These are phyloP conservation scores for Sporobolomyces roseus DNA, from an alignment of 768 basidiomycete species.

Conservation along the genomic window DNA sequence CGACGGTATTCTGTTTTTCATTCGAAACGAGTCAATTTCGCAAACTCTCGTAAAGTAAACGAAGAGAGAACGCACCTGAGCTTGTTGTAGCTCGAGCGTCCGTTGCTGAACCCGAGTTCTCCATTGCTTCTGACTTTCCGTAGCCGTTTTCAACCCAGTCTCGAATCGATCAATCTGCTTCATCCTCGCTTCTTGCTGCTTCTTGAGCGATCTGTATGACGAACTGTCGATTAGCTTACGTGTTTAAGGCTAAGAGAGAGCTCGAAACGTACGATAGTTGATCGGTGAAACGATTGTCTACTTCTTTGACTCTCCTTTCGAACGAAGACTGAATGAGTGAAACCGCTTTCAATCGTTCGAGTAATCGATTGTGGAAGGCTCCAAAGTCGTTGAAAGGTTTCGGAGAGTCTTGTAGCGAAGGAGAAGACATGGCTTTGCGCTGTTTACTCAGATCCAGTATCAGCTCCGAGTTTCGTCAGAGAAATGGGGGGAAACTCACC, in stretches of 20 bases:
- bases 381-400: slow-evolving; percentile 80
- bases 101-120: slow-evolving; percentile 72
- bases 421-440: slow-evolving; percentile 12
- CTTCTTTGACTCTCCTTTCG: slow-evolving; percentile 76
- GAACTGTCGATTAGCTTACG: slow-evolving; percentile 40
- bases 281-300: slow-evolving; percentile 67
- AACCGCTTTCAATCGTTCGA: slow-evolving; percentile 76
- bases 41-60: not conserved
- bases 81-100: slow-evolving; percentile 81
- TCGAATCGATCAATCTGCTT: slow-evolving; percentile 92
- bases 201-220: slow-evolving; percentile 60
- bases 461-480: not conserved
- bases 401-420: slow-evolving; percentile 57
- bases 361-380: slow-evolving; percentile 90
- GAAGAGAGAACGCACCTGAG: slow-evolving; percentile 59
- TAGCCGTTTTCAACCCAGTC: slow-evolving; percentile 70
- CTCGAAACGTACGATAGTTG: slow-evolving; percentile 61
- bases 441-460: not conserved
- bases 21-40: slow-evolving; percentile 46
- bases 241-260: too few relatives aligned
- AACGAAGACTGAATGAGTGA: slow-evolving; percentile 80
- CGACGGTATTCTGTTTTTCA: slow-evolving; percentile 66
- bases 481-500: slow-evolving; percentile 55
- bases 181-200: slow-evolving; percentile 82
- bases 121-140: slow-evolving; percentile 77